These are phyloP conservation scores for Niebla homalea DNA, from an alignment of 495 filamentous ascomycete species.

Conservation along the genomic window DNA sequence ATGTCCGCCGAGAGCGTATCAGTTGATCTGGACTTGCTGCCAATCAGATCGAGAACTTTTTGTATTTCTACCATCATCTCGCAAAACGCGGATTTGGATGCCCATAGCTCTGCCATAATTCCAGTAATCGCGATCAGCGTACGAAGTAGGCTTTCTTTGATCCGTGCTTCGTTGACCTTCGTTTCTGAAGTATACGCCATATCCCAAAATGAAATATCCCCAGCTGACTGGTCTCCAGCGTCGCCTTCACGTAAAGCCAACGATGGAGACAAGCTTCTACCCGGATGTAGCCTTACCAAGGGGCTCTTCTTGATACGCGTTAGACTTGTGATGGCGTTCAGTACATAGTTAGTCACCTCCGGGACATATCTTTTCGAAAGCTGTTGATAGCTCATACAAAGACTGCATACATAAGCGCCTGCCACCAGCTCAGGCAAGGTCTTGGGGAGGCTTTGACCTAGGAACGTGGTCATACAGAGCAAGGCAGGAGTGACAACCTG, in stretches of 20 bases:
- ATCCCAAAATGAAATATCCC: conserved; percentile 39
- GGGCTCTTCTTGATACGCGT: conserved; percentile 36
- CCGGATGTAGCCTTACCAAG: conserved; percentile 43
- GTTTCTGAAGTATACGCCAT: conserved; percentile 23
- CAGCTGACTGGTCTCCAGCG: background rate
- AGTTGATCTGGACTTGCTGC: conserved; percentile 31
- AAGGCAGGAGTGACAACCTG: conserved; percentile 81
- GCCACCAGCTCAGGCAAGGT: conserved; percentile 49
- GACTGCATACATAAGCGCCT: conserved; percentile 64
- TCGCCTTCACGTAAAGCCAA: conserved; percentile 15
- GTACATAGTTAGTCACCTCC: conserved; percentile 67
- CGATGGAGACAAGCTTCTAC: conserved; percentile 34
- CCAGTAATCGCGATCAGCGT: conserved; percentile 45
- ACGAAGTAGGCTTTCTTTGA: conserved; percentile 46
- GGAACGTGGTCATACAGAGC: conserved; percentile 63
- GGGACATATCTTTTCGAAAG: conserved; percentile 77
- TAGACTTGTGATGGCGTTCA: conserved; percentile 62
- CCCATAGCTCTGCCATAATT: conserved; percentile 49
- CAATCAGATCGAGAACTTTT: conserved; percentile 41
- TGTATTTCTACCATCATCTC: conserved; percentile 56
- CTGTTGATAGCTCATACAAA: conserved; percentile 67
- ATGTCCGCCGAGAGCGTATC: conserved; percentile 31
- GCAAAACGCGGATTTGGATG: conserved; percentile 50
- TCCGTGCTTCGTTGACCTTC: conserved; percentile 24
- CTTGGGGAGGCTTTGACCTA: conserved; percentile 62